phyloP scores from a whole-genome alignment of 306 rosid species.

The Astragalus membranaceus region DNA sequence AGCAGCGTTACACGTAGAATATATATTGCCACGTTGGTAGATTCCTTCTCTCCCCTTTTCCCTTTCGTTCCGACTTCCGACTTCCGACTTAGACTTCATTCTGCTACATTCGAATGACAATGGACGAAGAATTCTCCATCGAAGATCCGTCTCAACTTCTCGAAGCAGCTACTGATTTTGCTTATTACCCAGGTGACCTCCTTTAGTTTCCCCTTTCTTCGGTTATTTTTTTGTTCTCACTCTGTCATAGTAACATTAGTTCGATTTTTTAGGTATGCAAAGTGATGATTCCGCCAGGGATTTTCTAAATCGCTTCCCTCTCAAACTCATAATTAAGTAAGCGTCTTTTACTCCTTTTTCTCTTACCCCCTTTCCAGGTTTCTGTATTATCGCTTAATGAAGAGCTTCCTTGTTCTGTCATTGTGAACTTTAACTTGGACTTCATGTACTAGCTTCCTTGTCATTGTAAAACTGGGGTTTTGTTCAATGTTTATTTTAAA shows the following conservation, averaged over 20 bases:
- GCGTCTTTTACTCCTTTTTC: too few relatives aligned
- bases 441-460: too few relatives aligned
- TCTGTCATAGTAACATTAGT: neutral
- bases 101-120: neutral
- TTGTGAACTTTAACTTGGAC: too few relatives aligned
- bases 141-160: slow-evolving; percentile 60
- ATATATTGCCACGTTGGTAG: slow-evolving; percentile 20
- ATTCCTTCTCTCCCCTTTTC: neutral
- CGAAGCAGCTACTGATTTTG: slow-evolving; percentile 65
- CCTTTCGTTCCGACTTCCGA: neutral
- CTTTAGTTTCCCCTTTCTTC: neutral
- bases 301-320: slow-evolving; percentile 76
- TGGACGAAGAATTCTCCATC: slow-evolving; percentile 19
- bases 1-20: slow-evolving; percentile 20
- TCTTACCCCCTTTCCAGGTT: too few relatives aligned
- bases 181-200: slow-evolving; percentile 49
- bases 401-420: too few relatives aligned
- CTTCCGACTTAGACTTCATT: neutral
- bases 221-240: neutral
- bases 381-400: too few relatives aligned
- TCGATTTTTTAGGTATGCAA: slow-evolving; percentile 50
- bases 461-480: neutral
- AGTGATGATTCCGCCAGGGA: slow-evolving; percentile 55
- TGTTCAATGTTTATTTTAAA: neutral
- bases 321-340: slow-evolving; percentile 60